Percentiles rank a stretch among this genome's conserved stretches.
These are phyloP conservation scores for Mycena pura DNA, from an alignment of 768 basidiomycete species.

Conservation along the genomic window DNA sequence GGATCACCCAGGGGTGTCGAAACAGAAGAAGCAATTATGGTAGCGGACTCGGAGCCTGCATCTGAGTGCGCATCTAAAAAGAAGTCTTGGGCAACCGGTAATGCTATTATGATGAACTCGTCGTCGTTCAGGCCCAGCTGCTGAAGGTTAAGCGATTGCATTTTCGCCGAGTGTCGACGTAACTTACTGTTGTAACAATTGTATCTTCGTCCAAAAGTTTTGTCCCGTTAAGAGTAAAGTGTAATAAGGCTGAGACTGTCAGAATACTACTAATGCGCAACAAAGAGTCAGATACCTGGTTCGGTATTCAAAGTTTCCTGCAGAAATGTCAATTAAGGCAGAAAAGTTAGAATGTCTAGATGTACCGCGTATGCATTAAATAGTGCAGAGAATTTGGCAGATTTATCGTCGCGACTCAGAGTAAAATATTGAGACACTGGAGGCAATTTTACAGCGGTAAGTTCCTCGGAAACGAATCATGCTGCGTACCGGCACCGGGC, in stretches of 20 bases:
- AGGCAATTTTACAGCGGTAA: neutral
- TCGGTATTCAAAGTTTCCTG: neutral
- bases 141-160: neutral
- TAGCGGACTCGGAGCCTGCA: no score
- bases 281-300: neutral
- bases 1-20: no score
- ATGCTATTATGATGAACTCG: neutral
- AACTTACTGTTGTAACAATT: conserved; percentile 10
- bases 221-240: neutral
- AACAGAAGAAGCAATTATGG: no score
- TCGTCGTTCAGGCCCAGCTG: neutral
- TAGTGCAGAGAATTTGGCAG: conserved; percentile 4
- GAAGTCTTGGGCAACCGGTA: neutral
- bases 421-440: neutral
- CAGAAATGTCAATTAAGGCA: neutral
- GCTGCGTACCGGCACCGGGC: neutral
- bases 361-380: conserved; percentile 3
- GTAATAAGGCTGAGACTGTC: neutral
- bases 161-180: no score
- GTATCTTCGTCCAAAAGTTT: neutral
- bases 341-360: neutral
- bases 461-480: neutral
- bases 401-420: neutral
- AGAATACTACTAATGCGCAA: neutral
- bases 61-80: no score